Evolutionary conservation across 164 flowering plant genomes (phyloP).

Genomic region (Berberis vulgaris): DNA sequence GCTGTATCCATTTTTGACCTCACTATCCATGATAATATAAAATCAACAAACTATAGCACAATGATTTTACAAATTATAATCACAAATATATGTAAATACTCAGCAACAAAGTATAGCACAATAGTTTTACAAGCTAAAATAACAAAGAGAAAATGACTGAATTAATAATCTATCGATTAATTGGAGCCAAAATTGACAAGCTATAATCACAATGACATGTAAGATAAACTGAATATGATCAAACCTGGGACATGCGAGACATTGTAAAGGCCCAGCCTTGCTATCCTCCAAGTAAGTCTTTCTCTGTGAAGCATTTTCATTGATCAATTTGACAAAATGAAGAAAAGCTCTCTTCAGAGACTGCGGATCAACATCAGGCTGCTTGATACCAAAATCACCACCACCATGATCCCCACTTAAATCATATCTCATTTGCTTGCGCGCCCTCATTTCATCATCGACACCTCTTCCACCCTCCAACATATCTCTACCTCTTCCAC

Average conservation of each 20-base stretch:
- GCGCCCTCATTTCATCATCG: conserved; percentile 30
- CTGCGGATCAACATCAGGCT: conserved; percentile 42
- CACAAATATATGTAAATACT: no score
- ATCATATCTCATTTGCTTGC: conserved; percentile 41
- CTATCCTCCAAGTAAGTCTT: conserved; percentile 74
- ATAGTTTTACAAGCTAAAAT: no score
- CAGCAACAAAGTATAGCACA: no score
- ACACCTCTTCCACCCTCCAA: no score
- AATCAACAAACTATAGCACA: no score
- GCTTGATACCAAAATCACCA: conserved; percentile 11
- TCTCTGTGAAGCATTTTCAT: conserved; percentile 45
- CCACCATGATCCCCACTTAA: conserved; percentile 23
- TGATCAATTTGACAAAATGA: conserved; percentile 41
- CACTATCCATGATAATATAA: no score
- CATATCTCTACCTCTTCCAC: conserved; percentile 15
- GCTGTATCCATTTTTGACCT: no score
- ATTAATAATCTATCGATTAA: no score
- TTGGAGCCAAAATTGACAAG: no score
- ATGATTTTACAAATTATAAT: no score
- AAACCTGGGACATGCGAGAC: conserved; percentile 87
- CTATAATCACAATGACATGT: no score
- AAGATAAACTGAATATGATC: conserved; percentile 11
- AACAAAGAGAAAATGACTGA: no score
- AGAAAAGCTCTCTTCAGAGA: conserved; percentile 60
- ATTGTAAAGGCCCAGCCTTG: conserved; percentile 57